Conservation (phyloP, 2,329 filamentous ascomycete genomes). For the Stagonosporopsis cucurbitacearum region DNA sequence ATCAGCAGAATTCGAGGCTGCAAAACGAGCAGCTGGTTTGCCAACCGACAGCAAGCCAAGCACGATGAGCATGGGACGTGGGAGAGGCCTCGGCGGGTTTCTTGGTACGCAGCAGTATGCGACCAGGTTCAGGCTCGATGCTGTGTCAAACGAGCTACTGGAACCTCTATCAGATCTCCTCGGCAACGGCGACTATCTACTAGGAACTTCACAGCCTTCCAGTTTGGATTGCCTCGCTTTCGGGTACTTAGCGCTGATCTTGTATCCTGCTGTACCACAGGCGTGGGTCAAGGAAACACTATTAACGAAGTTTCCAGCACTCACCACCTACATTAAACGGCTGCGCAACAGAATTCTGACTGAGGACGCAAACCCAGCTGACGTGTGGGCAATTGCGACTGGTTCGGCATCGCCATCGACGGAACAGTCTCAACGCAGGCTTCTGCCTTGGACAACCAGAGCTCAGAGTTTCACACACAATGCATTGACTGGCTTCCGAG, state of each 20-base stretch:
- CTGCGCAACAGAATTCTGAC: conserved; percentile 40
- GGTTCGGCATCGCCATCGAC: conserved; percentile 10
- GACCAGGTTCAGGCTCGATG: conserved; percentile 77
- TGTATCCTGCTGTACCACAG: conserved; percentile 66
- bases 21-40: conserved; percentile 46
- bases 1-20: conserved; percentile 46
- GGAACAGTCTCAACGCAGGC: background rate
- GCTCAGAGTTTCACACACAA: conserved; percentile 20
- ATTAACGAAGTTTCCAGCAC: conserved; percentile 53
- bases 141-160: conserved; percentile 72
- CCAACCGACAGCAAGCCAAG: conserved; percentile 43
- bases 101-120: conserved; percentile 72
- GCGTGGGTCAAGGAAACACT: conserved; percentile 68
- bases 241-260: conserved; percentile 79
- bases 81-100: conserved; percentile 65
- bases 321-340: conserved; percentile 49
- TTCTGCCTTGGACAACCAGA: conserved; percentile 37
- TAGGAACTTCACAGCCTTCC: conserved; percentile 60
- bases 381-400: conserved; percentile 39
- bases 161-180: conserved; percentile 71
- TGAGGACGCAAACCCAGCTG: conserved; percentile 25
- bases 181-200: conserved; percentile 62
- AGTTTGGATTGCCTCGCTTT: conserved; percentile 80
- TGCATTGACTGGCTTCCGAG: conserved; percentile 22
- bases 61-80: conserved; percentile 59